Percentiles rank a stretch among this genome's conserved stretches.
Evolutionary conservation across 345 rosid species (phyloP).

Genomic region (Rubroshorea leprosula): DNA sequence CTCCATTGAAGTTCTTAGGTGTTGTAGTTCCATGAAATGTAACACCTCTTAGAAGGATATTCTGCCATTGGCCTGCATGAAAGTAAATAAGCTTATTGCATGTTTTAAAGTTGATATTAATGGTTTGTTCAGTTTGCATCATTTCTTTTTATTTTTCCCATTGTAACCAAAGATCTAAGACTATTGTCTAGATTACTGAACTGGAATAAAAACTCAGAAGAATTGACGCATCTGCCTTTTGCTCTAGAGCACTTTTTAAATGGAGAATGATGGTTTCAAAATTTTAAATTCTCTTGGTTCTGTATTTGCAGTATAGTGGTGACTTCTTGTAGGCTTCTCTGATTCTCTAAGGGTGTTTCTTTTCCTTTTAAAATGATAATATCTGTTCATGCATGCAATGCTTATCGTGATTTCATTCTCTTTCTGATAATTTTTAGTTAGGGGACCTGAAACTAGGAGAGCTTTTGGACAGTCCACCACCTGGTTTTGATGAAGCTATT

Average conservation of each 20-base stretch:
- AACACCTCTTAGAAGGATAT: background rate
- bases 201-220: too few species aligned
- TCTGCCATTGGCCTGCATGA: background rate
- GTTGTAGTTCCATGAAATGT: background rate
- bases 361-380: too few species aligned
- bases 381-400: background rate
- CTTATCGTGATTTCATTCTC: background rate
- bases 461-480: conserved; percentile 63
- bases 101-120: background rate
- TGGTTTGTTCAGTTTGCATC: too few species aligned
- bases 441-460: conserved; percentile 73
- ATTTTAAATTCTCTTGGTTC: background rate
- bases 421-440: conserved; percentile 29
- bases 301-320: background rate
- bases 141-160: too few species aligned
- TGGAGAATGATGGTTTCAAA: background rate
- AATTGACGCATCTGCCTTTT: too few species aligned
- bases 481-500: conserved; percentile 68
- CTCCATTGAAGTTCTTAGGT: background rate
- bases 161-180: too few species aligned
- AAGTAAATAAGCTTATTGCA: background rate
- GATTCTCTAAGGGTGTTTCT: too few species aligned
- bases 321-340: background rate
- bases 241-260: too few species aligned
- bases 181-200: too few species aligned